Conservation (phyloP, 2,329 filamentous ascomycete genomes). For the Colletotrichum spaethianum region DNA sequence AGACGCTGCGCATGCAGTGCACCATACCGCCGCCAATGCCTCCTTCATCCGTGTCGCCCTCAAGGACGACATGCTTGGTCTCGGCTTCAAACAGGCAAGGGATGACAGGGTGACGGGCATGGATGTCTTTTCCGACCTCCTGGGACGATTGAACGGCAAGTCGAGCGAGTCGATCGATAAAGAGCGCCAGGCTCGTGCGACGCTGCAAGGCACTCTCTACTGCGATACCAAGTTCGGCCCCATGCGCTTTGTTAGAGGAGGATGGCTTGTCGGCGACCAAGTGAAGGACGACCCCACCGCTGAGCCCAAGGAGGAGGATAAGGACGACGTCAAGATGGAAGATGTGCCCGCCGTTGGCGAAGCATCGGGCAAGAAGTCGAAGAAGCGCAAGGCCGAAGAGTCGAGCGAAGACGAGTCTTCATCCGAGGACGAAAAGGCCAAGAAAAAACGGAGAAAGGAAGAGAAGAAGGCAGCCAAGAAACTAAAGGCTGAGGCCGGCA, state of each 20-base stretch:
- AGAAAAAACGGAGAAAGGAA: slow-evolving; percentile 55
- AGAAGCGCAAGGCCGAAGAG: slow-evolving; percentile 65
- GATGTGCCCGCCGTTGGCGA: slow-evolving; percentile 45
- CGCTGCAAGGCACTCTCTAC: slow-evolving; percentile 81
- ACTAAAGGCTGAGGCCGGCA: slow-evolving; percentile 38
- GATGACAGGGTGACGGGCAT: slow-evolving; percentile 87
- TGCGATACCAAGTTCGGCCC: slow-evolving; percentile 82
- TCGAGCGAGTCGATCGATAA: slow-evolving; percentile 79
- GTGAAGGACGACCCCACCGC: slow-evolving; percentile 62
- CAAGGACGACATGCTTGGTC: slow-evolving; percentile 91
- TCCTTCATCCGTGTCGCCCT: slow-evolving; percentile 88
- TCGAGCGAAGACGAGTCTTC: slow-evolving; percentile 46
- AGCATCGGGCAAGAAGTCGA: slow-evolving; percentile 60
- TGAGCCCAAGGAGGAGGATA: slow-evolving; percentile 44
- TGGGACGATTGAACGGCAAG: slow-evolving; percentile 92
- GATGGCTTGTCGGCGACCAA: slow-evolving; percentile 74
- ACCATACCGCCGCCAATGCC: slow-evolving; percentile 84
- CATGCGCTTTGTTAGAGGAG: slow-evolving; percentile 91
- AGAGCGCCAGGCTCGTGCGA: slow-evolving; percentile 77
- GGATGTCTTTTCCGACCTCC: slow-evolving; percentile 86
- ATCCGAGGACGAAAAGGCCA: slow-evolving; percentile 51
- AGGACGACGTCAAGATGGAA: slow-evolving; percentile 44
- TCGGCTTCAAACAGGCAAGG: slow-evolving; percentile 84
- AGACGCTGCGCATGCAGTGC: slow-evolving; percentile 80
- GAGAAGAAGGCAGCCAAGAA: slow-evolving; percentile 54